Evolutionary conservation across 2,329 filamentous ascomycete species (phyloP), one percentile per base, ranked within the genome.

Genomic region (Neoascochyta sp.): DNA sequence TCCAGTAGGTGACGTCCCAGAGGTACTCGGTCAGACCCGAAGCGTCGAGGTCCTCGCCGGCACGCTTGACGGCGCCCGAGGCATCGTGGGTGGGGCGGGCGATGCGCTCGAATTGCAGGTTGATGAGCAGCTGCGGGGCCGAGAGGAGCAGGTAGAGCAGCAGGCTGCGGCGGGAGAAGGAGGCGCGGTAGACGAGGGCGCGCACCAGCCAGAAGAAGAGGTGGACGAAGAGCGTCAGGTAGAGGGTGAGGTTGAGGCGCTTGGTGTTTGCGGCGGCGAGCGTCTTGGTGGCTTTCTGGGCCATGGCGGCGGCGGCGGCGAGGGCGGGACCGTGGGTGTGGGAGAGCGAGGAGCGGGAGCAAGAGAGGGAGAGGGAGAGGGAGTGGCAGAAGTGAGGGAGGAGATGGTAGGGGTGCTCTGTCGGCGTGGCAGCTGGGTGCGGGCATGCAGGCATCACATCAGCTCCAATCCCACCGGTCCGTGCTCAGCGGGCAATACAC

Each of bases 1-100:
- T 95, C 68, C 94, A 87, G 77, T 95, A 96, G 30, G 95, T 71
- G 27, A 95, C 78, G 66, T 98, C 92, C 75, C 94, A 98, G 83
- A 96, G 86, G 71, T 93, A 96, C 67, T 95, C 92, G 8, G 90
- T 96, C 69, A 98, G 68, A 4, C 92, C 92, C 18, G 82, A 76
- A 7, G 87, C 86, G 30, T 84, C 80, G 29, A 98, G 76, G 62
- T 98, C 92, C 60, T 96, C 89, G 23, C 92, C 90, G 1, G 86
- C 71, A 17, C 75, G 78, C 59, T 78, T 80, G 40, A 96, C 71
- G n/a, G 81, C 73, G 36, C 63, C 63, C 30, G 52, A 45, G 13
- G 79, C 60, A 45, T 80, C 77, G 58, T 81, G 85, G 39, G 71
- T 80, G 14, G 92, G 92, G 7, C 90, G 84, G 9, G 86, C 87